phyloP scores from a whole-genome alignment of 139 green algal species.

The Coccomyxa sp. region DNA sequence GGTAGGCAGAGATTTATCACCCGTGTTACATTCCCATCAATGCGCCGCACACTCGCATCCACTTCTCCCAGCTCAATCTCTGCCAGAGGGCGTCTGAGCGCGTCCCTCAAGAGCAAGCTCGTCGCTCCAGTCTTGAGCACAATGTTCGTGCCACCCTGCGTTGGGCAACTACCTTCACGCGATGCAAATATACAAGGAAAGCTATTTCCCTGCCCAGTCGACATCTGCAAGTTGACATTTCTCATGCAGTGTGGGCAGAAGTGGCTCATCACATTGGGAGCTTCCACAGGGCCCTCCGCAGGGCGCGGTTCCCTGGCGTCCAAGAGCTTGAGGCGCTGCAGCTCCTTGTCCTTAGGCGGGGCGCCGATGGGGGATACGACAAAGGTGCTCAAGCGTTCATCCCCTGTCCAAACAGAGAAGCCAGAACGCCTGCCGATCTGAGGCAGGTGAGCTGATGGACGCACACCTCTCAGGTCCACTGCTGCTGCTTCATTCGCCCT shows the following conservation, averaged over 20 bases:
- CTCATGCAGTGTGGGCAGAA: background rate
- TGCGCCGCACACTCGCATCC: constrained; percentile 20
- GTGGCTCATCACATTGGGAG: background rate
- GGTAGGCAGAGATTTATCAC: background rate
- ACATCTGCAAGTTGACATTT: background rate
- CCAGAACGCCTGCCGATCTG: background rate
- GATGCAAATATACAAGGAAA: background rate
- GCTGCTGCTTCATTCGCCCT: background rate
- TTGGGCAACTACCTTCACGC: background rate
- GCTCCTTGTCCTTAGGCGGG: constrained; percentile 7
- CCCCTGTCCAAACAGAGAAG: constrained; percentile 40
- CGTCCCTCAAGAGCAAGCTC: constrained; percentile 52
- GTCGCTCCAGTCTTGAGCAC: constrained; percentile 35
- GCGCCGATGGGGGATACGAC: background rate
- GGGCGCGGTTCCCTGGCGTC: background rate
- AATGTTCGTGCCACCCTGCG: constrained; percentile 37
- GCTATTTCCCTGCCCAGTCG: no score
- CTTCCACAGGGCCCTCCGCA: background rate
- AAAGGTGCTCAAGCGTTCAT: constrained; percentile 61
- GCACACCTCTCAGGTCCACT: background rate
- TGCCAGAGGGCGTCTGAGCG: constrained; percentile 47
- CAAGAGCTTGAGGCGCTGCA: constrained; percentile 17
- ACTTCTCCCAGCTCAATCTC: constrained; percentile 53
- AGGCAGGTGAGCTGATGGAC: background rate
- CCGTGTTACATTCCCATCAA: background rate